These are phyloP conservation scores for Pythium sp. DNA, from an alignment of 352 stramenopile genomes.

Conservation along the genomic window DNA sequence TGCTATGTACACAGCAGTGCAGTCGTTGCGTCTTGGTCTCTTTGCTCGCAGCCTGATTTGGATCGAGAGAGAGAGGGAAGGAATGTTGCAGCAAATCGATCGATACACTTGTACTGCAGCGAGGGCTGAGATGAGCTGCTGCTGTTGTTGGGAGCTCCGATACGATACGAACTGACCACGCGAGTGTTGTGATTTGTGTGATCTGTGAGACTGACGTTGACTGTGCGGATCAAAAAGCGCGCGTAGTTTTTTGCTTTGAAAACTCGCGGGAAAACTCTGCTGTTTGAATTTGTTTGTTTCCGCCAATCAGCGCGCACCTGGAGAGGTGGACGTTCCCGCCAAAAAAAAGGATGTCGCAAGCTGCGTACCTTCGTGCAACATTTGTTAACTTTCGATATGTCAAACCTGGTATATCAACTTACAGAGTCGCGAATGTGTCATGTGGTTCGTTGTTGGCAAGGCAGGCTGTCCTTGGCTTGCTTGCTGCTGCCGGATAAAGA, in stretches of 20 bases:
- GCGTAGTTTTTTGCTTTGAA: slow-evolving; percentile 12
- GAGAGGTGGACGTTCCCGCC: slow-evolving; percentile 6
- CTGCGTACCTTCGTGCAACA: slow-evolving; percentile 8
- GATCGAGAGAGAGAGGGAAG: neutral
- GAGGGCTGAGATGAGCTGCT: neutral
- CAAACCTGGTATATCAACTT: no score
- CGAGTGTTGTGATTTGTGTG: slow-evolving; percentile 1
- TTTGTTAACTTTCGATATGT: neutral
- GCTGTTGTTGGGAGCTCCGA: neutral
- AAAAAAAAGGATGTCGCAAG: slow-evolving; percentile 7
- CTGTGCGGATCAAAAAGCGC: slow-evolving; percentile 12
- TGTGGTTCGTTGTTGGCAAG: no score
- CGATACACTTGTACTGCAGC: neutral
- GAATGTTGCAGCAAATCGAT: neutral
- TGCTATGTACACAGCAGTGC: neutral
- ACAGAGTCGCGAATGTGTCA: no score
- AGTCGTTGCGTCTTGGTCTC: neutral
- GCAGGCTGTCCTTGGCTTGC: no score
- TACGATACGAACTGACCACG: slow-evolving; percentile 1
- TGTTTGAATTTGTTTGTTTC: slow-evolving; percentile 20
- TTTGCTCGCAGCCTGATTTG: neutral
- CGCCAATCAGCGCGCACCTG: slow-evolving; percentile 29
- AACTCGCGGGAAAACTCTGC: slow-evolving; percentile 15
- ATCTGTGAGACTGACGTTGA: slow-evolving; percentile 1
- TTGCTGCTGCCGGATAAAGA: no score